Evolutionary conservation across 805 yeast genomes (phyloP).

Genomic region (Torulaspora gathmanii): DNA sequence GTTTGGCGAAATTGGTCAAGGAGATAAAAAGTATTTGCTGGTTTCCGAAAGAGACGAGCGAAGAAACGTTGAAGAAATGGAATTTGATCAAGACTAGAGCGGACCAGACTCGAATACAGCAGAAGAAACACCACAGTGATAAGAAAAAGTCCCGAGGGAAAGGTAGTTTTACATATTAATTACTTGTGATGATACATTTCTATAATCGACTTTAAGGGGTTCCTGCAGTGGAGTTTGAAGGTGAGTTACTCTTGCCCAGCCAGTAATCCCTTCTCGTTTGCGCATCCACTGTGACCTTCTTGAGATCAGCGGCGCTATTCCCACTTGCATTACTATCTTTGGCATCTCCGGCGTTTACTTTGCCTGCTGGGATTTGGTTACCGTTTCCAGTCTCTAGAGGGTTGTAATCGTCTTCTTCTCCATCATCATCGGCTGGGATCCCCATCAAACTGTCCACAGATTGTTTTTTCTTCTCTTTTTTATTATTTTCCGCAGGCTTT

Average conservation of each 20-base stretch:
- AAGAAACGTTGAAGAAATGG: conserved; percentile 51
- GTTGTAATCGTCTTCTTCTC: conserved; percentile 25
- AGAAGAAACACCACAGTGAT: conserved; percentile 37
- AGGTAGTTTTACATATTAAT: conserved; percentile 3
- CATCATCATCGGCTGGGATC: conserved; percentile 25
- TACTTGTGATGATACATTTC: not conserved
- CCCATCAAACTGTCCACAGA: conserved; percentile 28
- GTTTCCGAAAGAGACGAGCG: conserved; percentile 46
- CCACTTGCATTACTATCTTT: conserved; percentile 1
- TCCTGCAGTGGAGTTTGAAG: conserved; percentile 1
- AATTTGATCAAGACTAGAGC: conserved; percentile 32
- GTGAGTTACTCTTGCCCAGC: conserved; percentile 30
- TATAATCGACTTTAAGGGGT: not conserved
- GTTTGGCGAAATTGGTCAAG: conserved; percentile 53
- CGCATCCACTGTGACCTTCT: conserved; percentile 29
- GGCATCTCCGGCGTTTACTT: not conserved
- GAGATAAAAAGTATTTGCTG: conserved; percentile 47
- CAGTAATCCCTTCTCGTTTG: conserved; percentile 35
- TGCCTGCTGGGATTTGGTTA: not conserved
- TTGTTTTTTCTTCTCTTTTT: conserved; percentile 5
- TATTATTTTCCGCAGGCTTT: conserved; percentile 1
- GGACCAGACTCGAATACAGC: conserved; percentile 35
- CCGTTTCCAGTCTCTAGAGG: conserved; percentile 13
- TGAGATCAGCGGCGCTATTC: conserved; percentile 8
- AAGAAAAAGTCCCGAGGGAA: conserved; percentile 38